Evolutionary conservation across 2,329 filamentous ascomycete genomes (phyloP).

Genomic region (Ophiostoma tasmaniense): DNA sequence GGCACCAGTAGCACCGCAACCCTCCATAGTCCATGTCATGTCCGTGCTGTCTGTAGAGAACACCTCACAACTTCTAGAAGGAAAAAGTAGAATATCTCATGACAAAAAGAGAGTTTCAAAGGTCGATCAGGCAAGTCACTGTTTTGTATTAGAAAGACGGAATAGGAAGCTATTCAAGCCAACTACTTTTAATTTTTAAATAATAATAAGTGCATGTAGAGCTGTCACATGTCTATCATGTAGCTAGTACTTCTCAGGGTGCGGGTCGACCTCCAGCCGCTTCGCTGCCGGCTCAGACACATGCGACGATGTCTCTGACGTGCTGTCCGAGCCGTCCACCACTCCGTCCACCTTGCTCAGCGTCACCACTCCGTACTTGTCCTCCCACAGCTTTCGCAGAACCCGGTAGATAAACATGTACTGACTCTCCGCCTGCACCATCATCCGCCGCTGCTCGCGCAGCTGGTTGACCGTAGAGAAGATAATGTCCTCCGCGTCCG

Average conservation of each 20-base stretch:
- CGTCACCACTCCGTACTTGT: constrained; percentile 44
- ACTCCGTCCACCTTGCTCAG: too few species aligned
- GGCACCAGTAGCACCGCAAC: neutral
- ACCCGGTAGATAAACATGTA: constrained; percentile 86
- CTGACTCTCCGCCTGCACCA: constrained; percentile 87
- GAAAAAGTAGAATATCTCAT: neutral
- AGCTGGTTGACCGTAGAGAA: constrained; percentile 71
- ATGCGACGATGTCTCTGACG: constrained; percentile 2
- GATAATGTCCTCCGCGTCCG: constrained; percentile 33
- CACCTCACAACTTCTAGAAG: neutral
- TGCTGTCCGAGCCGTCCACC: neutral
- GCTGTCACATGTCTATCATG: too few species aligned
- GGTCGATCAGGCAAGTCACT: neutral
- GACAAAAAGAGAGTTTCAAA: neutral
- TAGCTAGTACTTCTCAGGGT: constrained; percentile 25
- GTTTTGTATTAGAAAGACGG: neutral
- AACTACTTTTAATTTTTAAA: too few species aligned
- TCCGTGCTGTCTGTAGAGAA: neutral
- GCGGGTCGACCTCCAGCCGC: constrained; percentile 45
- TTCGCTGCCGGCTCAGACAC: constrained; percentile 40
- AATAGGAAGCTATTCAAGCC: neutral
- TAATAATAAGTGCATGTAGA: too few species aligned
- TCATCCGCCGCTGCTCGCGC: constrained; percentile 80
- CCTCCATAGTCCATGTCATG: neutral
- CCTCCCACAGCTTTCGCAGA: constrained; percentile 63